phyloP scores from a whole-genome alignment of 225 moss, liverwort and hornwort species.

The Takakia lepidozioides region DNA sequence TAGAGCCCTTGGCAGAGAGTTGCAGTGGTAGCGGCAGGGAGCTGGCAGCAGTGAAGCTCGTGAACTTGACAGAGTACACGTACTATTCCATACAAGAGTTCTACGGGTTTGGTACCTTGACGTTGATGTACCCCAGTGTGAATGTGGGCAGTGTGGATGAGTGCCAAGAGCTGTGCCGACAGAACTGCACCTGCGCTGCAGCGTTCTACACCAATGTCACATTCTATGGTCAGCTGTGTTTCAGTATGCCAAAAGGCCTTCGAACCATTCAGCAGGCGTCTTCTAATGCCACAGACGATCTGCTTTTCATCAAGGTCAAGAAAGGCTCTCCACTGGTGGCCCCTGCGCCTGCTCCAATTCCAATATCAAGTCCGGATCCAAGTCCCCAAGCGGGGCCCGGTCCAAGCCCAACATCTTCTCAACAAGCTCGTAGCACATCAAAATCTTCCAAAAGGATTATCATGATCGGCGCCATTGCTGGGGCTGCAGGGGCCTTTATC shows the following conservation, averaged over 20 bases:
- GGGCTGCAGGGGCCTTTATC: background rate
- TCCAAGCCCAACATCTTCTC: background rate
- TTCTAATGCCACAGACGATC: background rate
- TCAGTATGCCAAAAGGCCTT: background rate
- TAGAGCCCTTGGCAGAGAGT: background rate
- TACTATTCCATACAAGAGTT: background rate
- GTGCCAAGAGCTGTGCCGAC: background rate
- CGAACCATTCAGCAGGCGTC: background rate
- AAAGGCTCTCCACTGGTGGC: slow-evolving; percentile 2
- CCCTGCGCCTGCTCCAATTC: background rate
- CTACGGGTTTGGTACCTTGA: background rate
- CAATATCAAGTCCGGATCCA: background rate
- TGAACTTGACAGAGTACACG: background rate
- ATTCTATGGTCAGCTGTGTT: background rate
- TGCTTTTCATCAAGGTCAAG: background rate
- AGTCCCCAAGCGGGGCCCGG: background rate
- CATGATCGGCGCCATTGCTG: background rate
- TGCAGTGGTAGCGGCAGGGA: background rate
- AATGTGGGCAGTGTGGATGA: background rate
- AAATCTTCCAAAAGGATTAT: background rate
- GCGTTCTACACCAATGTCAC: background rate
- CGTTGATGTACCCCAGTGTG: background rate
- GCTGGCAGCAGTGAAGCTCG: background rate
- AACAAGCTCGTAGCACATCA: too few relatives aligned
- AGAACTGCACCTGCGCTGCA: slow-evolving; percentile 1